phyloP scores from a whole-genome alignment of 2,329 filamentous ascomycete species.

The Verticillium zaregamsianum region DNA sequence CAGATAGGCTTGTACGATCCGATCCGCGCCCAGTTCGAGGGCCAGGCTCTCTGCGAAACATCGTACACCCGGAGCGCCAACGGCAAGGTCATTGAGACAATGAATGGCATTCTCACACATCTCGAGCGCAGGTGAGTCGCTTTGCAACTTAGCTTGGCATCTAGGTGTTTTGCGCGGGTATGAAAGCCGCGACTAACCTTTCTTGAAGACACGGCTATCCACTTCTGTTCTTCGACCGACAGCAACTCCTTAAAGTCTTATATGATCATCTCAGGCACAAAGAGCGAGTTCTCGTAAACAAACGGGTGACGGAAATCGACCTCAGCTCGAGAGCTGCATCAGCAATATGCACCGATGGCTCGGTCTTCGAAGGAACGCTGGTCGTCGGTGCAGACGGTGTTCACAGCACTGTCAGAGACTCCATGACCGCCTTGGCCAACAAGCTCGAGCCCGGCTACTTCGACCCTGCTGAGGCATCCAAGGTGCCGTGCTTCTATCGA shows the following conservation, averaged over 20 bases:
- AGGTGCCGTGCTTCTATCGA: slow-evolving; percentile 20
- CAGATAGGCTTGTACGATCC: slow-evolving; percentile 39
- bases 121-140: not conserved
- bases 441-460: slow-evolving; percentile 19
- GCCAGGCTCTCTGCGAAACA: slow-evolving; percentile 7
- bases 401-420: slow-evolving; percentile 28
- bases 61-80: not conserved
- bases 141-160: not conserved
- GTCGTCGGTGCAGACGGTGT: slow-evolving; percentile 37
- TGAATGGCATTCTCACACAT: not conserved
- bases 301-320: slow-evolving; percentile 13
- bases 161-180: not conserved
- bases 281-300: slow-evolving; percentile 9
- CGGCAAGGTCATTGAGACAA: slow-evolving; percentile 1
- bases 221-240: slow-evolving; percentile 29
- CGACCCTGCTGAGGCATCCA: slow-evolving; percentile 12
- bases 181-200: not conserved
- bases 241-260: slow-evolving; percentile 25
- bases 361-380: slow-evolving; percentile 23
- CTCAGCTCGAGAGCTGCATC: slow-evolving; percentile 10
- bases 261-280: slow-evolving; percentile 28
- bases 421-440: slow-evolving; percentile 20
- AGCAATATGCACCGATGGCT: slow-evolving; percentile 26
- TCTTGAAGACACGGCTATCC: slow-evolving; percentile 22
- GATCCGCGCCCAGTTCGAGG: slow-evolving; percentile 12